Evolutionary conservation across 441 rosid genomes (phyloP).

Genomic region (Bruguiera hainesii): DNA sequence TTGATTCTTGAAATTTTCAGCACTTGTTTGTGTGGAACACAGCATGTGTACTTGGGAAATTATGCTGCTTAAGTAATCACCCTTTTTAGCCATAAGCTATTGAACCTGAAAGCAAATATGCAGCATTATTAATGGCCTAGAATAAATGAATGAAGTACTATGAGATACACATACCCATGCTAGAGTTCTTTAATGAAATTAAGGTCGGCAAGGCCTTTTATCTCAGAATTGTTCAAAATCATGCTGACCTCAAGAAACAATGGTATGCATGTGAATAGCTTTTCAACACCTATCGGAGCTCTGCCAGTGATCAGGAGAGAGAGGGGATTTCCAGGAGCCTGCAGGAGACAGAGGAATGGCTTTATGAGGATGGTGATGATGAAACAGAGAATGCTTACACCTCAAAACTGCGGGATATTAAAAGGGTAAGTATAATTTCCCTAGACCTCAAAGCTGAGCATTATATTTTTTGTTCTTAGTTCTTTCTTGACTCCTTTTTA

Average conservation of each 20-base stretch:
- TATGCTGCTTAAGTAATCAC: slow-evolving; percentile 4
- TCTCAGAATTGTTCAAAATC: neutral
- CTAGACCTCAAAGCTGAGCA: neutral
- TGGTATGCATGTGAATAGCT: slow-evolving; percentile 32
- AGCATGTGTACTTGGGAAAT: neutral
- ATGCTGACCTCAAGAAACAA: slow-evolving; percentile 5
- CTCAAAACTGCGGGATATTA: slow-evolving; percentile 43
- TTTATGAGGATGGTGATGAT: slow-evolving; percentile 56
- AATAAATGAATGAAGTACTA: slow-evolving; percentile 1
- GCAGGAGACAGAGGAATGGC: slow-evolving; percentile 66
- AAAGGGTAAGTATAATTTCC: slow-evolving; percentile 35
- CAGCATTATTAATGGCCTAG: neutral
- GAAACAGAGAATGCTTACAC: slow-evolving; percentile 51
- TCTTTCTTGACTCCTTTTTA: slow-evolving; percentile 5
- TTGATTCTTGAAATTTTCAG: neutral
- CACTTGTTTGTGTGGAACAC: neutral
- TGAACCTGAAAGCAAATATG: neutral
- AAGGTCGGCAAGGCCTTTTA: neutral
- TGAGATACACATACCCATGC: neutral
- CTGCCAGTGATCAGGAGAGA: slow-evolving; percentile 48
- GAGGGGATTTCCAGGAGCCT: slow-evolving; percentile 51
- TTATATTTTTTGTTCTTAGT: neutral
- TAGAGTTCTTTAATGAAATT: neutral
- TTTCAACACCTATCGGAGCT: slow-evolving; percentile 50
- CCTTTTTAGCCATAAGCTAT: neutral